Conservation (phyloP, 768 basidiomycete species). For the Steccherinum ochraceum region DNA sequence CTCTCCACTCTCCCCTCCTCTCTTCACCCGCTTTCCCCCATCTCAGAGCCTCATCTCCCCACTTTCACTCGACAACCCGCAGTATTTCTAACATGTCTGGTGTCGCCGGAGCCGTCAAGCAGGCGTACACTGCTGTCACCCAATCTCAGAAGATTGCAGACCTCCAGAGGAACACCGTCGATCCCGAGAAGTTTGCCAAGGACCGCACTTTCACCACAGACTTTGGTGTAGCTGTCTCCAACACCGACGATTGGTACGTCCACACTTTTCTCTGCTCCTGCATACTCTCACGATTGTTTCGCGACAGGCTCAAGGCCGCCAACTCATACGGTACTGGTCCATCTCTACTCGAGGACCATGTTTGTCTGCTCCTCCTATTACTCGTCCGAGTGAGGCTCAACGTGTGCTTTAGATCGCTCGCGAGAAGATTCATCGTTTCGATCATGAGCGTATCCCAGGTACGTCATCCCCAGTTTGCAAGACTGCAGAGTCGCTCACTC, state of each 20-base stretch:
- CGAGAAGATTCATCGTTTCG: slow-evolving; percentile 75
- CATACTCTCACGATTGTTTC: not conserved
- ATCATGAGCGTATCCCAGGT: slow-evolving; percentile 90
- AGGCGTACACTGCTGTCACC: slow-evolving; percentile 17
- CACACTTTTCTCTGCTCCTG: too few relatives aligned
- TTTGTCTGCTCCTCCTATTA: not conserved
- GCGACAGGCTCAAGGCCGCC: slow-evolving; percentile 54
- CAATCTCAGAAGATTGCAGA: slow-evolving; percentile 20
- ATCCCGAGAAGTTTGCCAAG: slow-evolving; percentile 19
- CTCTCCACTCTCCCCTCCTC: not conserved
- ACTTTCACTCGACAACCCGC: too few relatives aligned
- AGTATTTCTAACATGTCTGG: too few relatives aligned
- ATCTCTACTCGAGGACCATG: slow-evolving; percentile 71
- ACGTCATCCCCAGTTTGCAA: not conserved
- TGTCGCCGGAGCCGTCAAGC: slow-evolving; percentile 15
- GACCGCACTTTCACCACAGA: slow-evolving; percentile 46
- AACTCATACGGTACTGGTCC: slow-evolving; percentile 52
- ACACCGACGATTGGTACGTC: slow-evolving; percentile 62
- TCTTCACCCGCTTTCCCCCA: not conserved
- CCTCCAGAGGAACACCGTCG: slow-evolving; percentile 25
- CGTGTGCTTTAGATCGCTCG: slow-evolving; percentile 37
- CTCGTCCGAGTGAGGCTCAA: not conserved
- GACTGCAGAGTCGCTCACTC: not conserved
- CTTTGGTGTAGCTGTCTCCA: slow-evolving; percentile 48
- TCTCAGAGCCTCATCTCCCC: too few relatives aligned